A percentile compares a stretch with the other conserved stretches of the same genome.
Conservation (phyloP, 257 asterid species). For the Fraxinus anomala region DNA sequence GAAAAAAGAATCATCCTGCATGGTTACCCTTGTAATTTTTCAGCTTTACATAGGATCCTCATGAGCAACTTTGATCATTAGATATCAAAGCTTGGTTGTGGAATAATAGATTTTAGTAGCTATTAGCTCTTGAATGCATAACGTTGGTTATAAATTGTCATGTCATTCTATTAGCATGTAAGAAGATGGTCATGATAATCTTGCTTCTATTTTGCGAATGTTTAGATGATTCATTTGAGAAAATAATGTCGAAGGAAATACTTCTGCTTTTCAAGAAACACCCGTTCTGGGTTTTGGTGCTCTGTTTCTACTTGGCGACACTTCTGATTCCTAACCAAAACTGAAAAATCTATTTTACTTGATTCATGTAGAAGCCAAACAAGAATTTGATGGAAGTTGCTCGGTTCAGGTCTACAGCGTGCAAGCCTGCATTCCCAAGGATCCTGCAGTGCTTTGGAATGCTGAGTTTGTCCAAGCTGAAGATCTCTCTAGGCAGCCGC, state of each 20-base stretch:
- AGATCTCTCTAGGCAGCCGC: slow-evolving; percentile 73
- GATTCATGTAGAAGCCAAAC: slow-evolving; percentile 61
- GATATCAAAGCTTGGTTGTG: neutral
- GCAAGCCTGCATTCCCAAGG: slow-evolving; percentile 92
- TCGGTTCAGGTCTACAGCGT: slow-evolving; percentile 85
- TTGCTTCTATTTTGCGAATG: slow-evolving; percentile 21
- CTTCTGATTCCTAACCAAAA: slow-evolving; percentile 18
- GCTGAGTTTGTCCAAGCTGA: slow-evolving; percentile 86
- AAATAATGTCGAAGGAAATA: slow-evolving; percentile 15
- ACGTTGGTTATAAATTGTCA: neutral
- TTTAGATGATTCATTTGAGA: slow-evolving; percentile 10
- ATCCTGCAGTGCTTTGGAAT: slow-evolving; percentile 92
- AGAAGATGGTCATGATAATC: slow-evolving; percentile 11
- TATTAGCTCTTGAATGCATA: neutral
- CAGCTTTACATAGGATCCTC: slow-evolving; percentile 4
- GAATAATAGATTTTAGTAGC: neutral
- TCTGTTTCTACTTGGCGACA: slow-evolving; percentile 6
- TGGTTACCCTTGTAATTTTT: neutral
- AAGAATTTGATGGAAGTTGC: slow-evolving; percentile 65
- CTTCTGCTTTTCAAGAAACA: neutral
- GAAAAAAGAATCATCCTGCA: neutral
- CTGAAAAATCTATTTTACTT: slow-evolving; percentile 2
- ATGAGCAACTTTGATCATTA: slow-evolving; percentile 3
- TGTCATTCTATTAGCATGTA: slow-evolving; percentile 12
- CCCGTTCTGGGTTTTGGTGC: neutral